A percentile compares a stretch with the other conserved stretches of the same genome.
phyloP scores from a whole-genome alignment of 2,329 filamentous ascomycete genomes.

The Ophiostoma perfectum region DNA sequence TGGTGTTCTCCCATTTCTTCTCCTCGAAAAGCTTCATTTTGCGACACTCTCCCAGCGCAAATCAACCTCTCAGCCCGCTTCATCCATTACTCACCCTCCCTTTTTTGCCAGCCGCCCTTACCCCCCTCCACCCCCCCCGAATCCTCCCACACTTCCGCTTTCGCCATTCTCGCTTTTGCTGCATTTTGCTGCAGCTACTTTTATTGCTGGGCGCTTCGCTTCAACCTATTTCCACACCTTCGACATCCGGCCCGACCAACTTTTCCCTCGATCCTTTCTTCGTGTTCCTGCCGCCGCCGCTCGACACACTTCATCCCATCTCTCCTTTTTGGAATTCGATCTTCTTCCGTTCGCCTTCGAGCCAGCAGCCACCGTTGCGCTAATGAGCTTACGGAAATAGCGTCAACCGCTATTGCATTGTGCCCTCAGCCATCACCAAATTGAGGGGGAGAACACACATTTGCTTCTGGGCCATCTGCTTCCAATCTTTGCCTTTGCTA shows the following conservation, averaged over 20 bases:
- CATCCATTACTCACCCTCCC: slow-evolving; percentile 8
- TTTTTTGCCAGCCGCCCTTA: slow-evolving; percentile 1
- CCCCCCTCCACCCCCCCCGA: background rate
- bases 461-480: background rate
- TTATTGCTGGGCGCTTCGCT: slow-evolving; percentile 8
- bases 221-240: background rate
- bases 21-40: slow-evolving; percentile 4
- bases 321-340: no score
- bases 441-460: background rate
- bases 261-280: background rate
- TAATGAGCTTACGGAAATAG: slow-evolving; percentile 18
- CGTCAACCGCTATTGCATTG: slow-evolving; percentile 3
- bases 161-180: slow-evolving; percentile 9
- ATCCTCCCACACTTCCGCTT: slow-evolving; percentile 6
- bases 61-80: background rate
- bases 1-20: slow-evolving; percentile 15
- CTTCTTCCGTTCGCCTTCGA: background rate
- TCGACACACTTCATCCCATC: background rate
- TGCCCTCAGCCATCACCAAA: background rate
- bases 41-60: background rate
- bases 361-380: slow-evolving; percentile 18
- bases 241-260: background rate
- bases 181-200: background rate
- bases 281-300: background rate
- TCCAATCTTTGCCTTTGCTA: background rate